Conservation (phyloP, 23 red algal species). For the Gracilaria vermiculophylla region DNA sequence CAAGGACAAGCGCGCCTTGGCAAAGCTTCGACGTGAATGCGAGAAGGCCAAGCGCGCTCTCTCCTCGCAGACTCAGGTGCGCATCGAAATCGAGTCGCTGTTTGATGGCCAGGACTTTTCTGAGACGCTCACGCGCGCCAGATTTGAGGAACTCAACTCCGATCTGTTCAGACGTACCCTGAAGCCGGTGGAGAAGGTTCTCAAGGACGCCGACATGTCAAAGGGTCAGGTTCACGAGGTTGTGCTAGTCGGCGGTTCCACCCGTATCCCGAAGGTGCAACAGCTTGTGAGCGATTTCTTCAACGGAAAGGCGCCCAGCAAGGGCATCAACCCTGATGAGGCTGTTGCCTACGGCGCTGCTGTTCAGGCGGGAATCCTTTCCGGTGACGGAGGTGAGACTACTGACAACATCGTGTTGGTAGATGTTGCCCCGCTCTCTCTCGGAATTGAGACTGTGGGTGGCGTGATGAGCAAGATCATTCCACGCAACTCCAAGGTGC, state of each 20-base stretch:
- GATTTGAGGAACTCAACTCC: constrained; percentile 98
- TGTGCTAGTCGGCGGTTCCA: constrained; percentile 97
- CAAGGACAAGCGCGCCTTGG: constrained; percentile 87
- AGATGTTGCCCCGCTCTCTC: constrained; percentile 95
- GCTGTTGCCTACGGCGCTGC: constrained; percentile 97
- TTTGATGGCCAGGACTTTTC: constrained; percentile 91
- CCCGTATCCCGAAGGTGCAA: constrained; percentile 98
- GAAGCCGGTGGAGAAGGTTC: constrained; percentile 96
- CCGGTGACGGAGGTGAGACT: constrained; percentile 81
- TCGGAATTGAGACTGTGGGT: constrained; percentile 98
- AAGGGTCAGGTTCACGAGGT: constrained; percentile 95
- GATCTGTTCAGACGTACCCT: constrained; percentile 95
- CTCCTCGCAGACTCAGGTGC: constrained; percentile 92
- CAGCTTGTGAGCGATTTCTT: constrained; percentile 94
- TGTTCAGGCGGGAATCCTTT: constrained; percentile 92
- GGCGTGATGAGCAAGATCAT: constrained; percentile 99
- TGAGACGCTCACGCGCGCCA: constrained; percentile 92
- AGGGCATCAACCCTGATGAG: constrained; percentile 98
- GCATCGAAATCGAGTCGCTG: constrained; percentile 97
- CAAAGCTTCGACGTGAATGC: constrained; percentile 91
- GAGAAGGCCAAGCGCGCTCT: constrained; percentile 99
- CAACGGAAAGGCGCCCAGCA: constrained; percentile 90
- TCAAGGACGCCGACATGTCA: constrained; percentile 83
- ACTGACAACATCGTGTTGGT: constrained; percentile 90
- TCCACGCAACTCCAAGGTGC: constrained; percentile 88